Conservation (phyloP, 805 yeast species). For the Schwanniomyces vanrijiae region DNA sequence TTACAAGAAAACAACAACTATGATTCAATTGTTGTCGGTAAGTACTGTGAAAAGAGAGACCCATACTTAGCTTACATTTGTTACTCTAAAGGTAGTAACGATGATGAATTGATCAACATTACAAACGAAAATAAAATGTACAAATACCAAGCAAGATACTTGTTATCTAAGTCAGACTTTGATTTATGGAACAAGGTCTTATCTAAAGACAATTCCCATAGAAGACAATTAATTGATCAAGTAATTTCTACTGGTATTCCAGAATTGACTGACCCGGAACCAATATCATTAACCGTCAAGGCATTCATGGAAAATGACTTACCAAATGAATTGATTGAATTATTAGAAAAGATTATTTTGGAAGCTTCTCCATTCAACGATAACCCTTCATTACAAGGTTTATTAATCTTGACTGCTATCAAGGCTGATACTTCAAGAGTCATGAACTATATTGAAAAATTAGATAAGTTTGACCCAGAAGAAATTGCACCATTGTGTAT, state of each 20-base stretch:
- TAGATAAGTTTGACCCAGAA: slow-evolving; percentile 86
- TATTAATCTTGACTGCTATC: slow-evolving; percentile 89
- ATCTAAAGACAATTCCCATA: slow-evolving; percentile 72
- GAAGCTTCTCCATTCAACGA: slow-evolving; percentile 98
- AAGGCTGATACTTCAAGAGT: slow-evolving; percentile 92
- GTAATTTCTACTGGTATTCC: slow-evolving; percentile 96
- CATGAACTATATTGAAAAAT: slow-evolving; percentile 76
- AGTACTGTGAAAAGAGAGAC: slow-evolving; percentile 98
- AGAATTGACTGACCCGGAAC: slow-evolving; percentile 89
- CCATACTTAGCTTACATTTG: slow-evolving; percentile 98
- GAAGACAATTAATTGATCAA: slow-evolving; percentile 91
- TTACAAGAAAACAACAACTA: slow-evolving; percentile 86
- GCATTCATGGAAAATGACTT: slow-evolving; percentile 95
- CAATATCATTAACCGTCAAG: slow-evolving; percentile 88
- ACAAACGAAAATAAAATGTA: slow-evolving; percentile 98
- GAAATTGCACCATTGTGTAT: slow-evolving; percentile 93
- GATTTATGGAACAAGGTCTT: slow-evolving; percentile 81
- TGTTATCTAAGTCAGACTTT: slow-evolving; percentile 84
- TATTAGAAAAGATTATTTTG: slow-evolving; percentile 90
- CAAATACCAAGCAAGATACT: slow-evolving; percentile 97
- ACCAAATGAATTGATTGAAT: slow-evolving; percentile 89
- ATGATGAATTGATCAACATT: slow-evolving; percentile 82
- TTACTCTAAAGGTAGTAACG: slow-evolving; percentile 92
- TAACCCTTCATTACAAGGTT: slow-evolving; percentile 91
- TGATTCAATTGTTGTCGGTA: slow-evolving; percentile 94